These are phyloP conservation scores for Vitellaria paradoxa DNA, from an alignment of 179 eudicot species.

Conservation along the genomic window DNA sequence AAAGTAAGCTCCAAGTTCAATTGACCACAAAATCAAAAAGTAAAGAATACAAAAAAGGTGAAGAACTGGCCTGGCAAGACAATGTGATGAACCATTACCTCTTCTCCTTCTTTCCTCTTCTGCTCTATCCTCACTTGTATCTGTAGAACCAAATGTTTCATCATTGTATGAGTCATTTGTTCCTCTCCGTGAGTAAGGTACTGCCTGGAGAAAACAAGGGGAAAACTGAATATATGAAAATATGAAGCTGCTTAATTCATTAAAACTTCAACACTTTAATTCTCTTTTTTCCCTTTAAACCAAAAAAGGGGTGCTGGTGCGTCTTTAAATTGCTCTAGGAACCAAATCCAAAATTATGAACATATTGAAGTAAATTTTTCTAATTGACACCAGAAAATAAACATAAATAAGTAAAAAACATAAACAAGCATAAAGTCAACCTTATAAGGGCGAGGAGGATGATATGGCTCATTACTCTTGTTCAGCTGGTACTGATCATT, in stretches of 20 bases:
- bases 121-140: conserved; percentile 73
- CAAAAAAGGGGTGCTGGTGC: not conserved
- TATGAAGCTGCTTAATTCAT: too few relatives aligned
- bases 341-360: not conserved
- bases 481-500: conserved; percentile 59
- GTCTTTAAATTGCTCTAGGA: not conserved
- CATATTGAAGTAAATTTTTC: not conserved
- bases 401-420: too few relatives aligned
- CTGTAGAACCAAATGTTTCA: conserved; percentile 94
- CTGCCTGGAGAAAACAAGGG: conserved; percentile 50
- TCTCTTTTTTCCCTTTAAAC: not conserved
- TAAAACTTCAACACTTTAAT: not conserved
- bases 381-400: not conserved
- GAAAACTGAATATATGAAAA: not conserved
- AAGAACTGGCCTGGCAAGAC: not conserved
- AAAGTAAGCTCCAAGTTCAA: conserved; percentile 7
- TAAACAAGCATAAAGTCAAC: conserved; percentile 30
- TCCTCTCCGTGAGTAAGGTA: conserved; percentile 65
- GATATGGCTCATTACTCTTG: conserved; percentile 84
- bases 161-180: conserved; percentile 71
- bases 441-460: conserved; percentile 98
- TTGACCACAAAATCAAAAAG: not conserved
- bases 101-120: conserved; percentile 91
- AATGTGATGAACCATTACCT: conserved; percentile 39
- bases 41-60: not conserved